Evolutionary conservation across 2,329 filamentous ascomycete genomes (phyloP).

Genomic region (Cladobotryum protrusum): DNA sequence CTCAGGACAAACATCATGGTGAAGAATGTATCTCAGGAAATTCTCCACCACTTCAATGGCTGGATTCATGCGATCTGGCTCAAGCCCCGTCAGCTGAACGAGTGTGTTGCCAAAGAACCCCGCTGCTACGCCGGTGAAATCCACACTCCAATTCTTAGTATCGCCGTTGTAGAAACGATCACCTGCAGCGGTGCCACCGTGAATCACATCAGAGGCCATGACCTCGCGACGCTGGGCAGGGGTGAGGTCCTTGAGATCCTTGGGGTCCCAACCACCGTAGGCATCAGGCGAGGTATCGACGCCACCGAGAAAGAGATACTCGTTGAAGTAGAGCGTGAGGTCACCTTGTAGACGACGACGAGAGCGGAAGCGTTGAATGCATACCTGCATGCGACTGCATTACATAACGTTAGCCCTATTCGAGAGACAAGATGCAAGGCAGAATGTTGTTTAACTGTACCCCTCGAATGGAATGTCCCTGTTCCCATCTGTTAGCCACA

Average conservation of each 20-base stretch:
- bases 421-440: not conserved
- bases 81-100: slow-evolving; percentile 49
- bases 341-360: slow-evolving; percentile 66
- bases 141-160: slow-evolving; percentile 63
- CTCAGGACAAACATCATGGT: slow-evolving; percentile 82
- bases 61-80: slow-evolving; percentile 45
- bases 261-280: slow-evolving; percentile 56
- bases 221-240: slow-evolving; percentile 56
- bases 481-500: slow-evolving; percentile 15
- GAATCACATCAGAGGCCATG: slow-evolving; percentile 56
- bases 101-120: slow-evolving; percentile 67
- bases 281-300: slow-evolving; percentile 52
- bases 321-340: slow-evolving; percentile 61
- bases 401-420: not conserved
- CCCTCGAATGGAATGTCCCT: slow-evolving; percentile 50
- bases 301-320: slow-evolving; percentile 78
- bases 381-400: slow-evolving; percentile 70
- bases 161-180: slow-evolving; percentile 44
- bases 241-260: slow-evolving; percentile 50
- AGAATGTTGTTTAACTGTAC: slow-evolving; percentile 30
- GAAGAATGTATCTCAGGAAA: slow-evolving; percentile 81
- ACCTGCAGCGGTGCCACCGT: slow-evolving; percentile 37
- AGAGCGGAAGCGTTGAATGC: slow-evolving; percentile 73
- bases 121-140: slow-evolving; percentile 71
- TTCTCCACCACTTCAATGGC: slow-evolving; percentile 68